phyloP scores from a whole-genome alignment of 202 grass and related monocot genomes.

The Miscanthus sacchariflorus region DNA sequence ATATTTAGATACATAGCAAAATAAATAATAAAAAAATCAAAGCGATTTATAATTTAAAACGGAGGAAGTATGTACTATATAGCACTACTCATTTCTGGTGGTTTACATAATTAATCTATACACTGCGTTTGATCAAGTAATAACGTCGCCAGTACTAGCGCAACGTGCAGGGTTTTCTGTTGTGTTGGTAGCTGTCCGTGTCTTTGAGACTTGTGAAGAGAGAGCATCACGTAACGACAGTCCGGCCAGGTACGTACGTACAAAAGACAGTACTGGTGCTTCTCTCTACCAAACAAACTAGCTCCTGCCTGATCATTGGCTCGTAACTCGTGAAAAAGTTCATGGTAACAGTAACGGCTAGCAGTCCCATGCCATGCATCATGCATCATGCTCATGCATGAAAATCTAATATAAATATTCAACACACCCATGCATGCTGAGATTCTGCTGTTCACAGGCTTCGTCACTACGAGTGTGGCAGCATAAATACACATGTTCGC shows the following conservation, averaged over 20 bases:
- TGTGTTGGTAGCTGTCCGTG: not conserved
- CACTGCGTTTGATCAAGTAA: not conserved
- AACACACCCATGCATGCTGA: not conserved
- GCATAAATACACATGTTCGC: too few species aligned
- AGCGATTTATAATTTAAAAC: too few species aligned
- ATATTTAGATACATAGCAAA: too few species aligned
- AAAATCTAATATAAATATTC: not conserved
- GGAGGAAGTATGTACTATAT: too few species aligned
- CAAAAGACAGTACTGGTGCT: not conserved
- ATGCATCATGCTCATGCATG: not conserved
- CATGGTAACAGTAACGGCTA: not conserved
- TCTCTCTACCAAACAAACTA: not conserved
- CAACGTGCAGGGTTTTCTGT: not conserved
- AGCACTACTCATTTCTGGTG: too few species aligned
- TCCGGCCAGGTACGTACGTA: slow-evolving; percentile 12
- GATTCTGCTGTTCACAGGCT: not conserved
- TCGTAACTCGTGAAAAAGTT: slow-evolving; percentile 40
- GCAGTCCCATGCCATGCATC: slow-evolving; percentile 28
- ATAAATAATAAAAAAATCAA: too few species aligned
- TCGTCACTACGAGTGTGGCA: too few species aligned
- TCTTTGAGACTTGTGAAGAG: not conserved
- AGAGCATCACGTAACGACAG: slow-evolving; percentile 26
- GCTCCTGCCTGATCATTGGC: slow-evolving; percentile 13
- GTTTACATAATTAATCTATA: too few species aligned
- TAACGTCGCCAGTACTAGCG: not conserved